A percentile compares a stretch with the other conserved stretches of the same genome.
Evolutionary conservation across 192 early-diverging fungal genomes (phyloP).

Genomic region (Dissophora globulifera): DNA sequence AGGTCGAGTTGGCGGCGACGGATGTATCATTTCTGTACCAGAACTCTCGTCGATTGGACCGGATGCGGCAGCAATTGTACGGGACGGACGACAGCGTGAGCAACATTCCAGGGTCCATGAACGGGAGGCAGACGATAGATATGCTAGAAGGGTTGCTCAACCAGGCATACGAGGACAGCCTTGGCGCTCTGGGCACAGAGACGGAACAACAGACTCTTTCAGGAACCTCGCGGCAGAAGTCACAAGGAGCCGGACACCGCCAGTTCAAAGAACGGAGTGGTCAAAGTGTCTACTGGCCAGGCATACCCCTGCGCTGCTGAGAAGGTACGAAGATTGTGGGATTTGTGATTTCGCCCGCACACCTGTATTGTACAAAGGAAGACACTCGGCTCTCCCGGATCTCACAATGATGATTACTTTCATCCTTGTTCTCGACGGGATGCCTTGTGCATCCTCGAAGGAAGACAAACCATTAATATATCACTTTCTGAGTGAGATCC

Average conservation of each 20-base stretch:
- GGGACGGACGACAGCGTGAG: background rate
- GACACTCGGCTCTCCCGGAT: background rate
- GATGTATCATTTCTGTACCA: constrained; percentile 15
- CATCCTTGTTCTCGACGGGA: constrained; percentile 47
- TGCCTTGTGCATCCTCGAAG: constrained; percentile 2
- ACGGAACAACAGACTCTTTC: too few species aligned
- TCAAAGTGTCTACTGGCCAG: constrained; percentile 37
- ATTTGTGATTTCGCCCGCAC: background rate
- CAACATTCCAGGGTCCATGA: background rate
- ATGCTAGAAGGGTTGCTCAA: constrained; percentile 32
- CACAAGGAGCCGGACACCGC: too few species aligned
- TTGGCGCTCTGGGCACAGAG: constrained; percentile 5
- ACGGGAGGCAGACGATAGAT: background rate
- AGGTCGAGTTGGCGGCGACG: constrained; percentile 17
- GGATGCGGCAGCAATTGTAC: constrained; percentile 13
- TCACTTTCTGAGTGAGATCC: constrained; percentile 40
- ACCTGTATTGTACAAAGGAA: too few species aligned
- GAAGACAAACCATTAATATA: constrained; percentile 33
- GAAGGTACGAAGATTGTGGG: background rate
- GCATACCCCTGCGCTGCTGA: constrained; percentile 43
- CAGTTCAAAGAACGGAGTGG: background rate
- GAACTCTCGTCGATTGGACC: background rate
- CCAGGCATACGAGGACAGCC: constrained; percentile 28
- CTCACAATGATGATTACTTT: constrained; percentile 48
- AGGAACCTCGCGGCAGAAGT: too few species aligned